phyloP scores from a whole-genome alignment of 148 eudicot genomes.

The Amaranthus cruentus region DNA sequence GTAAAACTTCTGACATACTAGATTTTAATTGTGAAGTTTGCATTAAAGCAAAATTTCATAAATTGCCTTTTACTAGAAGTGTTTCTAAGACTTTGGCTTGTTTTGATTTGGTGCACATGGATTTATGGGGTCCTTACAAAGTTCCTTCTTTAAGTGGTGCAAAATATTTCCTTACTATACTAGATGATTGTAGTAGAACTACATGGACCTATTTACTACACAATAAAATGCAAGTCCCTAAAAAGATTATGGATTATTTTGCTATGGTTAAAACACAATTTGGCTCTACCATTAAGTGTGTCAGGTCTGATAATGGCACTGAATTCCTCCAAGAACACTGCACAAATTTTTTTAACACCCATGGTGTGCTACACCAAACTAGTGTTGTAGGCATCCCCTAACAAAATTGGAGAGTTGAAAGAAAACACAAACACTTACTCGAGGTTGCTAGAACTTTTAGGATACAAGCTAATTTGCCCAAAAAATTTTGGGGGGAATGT shows the following conservation, averaged over 20 bases:
- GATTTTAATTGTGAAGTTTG: background rate
- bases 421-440: background rate
- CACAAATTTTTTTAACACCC: background rate
- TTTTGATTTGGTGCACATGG: background rate
- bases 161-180: background rate
- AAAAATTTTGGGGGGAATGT: background rate
- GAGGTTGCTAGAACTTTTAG: background rate
- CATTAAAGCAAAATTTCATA: background rate
- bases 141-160: background rate
- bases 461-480: background rate
- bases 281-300: background rate
- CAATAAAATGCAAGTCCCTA: background rate
- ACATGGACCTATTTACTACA: background rate
- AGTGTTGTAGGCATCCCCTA: background rate
- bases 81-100: background rate
- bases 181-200: background rate
- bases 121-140: background rate
- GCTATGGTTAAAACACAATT: background rate
- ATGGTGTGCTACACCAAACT: background rate
- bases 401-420: constrained; percentile 2
- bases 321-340: background rate
- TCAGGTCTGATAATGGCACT: background rate
- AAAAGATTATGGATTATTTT: background rate
- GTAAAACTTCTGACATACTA: too few relatives aligned
- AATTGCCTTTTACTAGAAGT: background rate